Evolutionary conservation across 2,329 filamentous ascomycete genomes (phyloP).

Genomic region (Calonectria multiphialidica): DNA sequence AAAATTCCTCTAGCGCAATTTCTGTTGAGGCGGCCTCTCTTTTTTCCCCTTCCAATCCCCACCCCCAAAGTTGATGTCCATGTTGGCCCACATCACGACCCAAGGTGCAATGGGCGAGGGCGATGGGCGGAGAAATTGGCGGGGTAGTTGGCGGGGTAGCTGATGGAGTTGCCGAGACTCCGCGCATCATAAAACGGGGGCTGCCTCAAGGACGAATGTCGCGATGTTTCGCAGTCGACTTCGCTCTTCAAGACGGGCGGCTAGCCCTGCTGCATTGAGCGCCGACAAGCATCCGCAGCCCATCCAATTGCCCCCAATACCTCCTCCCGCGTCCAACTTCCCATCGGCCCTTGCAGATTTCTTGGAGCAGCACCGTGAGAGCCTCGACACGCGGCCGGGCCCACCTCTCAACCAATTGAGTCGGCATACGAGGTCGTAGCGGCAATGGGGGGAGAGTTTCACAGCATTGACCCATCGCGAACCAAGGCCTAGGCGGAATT

Average conservation of each 20-base stretch:
- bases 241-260: background rate
- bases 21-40: background rate
- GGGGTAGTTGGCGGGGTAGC: slow-evolving; percentile 3
- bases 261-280: background rate
- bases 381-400: background rate
- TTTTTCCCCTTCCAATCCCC: background rate
- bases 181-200: background rate
- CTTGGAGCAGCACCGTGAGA: background rate
- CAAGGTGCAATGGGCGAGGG: background rate
- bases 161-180: background rate
- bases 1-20: background rate
- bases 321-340: no score
- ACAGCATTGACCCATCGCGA: background rate
- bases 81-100: background rate
- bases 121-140: background rate
- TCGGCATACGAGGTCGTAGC: background rate
- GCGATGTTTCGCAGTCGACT: no score
- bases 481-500: no score
- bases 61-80: background rate
- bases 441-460: background rate
- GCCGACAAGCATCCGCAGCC: background rate
- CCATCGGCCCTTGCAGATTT: no score
- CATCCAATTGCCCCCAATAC: no score
- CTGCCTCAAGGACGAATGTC: background rate
- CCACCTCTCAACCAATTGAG: background rate